A percentile compares a stretch with the other conserved stretches of the same genome.
Conservation (phyloP, 148 eudicot species). For the Hydrangea macrophylla region DNA sequence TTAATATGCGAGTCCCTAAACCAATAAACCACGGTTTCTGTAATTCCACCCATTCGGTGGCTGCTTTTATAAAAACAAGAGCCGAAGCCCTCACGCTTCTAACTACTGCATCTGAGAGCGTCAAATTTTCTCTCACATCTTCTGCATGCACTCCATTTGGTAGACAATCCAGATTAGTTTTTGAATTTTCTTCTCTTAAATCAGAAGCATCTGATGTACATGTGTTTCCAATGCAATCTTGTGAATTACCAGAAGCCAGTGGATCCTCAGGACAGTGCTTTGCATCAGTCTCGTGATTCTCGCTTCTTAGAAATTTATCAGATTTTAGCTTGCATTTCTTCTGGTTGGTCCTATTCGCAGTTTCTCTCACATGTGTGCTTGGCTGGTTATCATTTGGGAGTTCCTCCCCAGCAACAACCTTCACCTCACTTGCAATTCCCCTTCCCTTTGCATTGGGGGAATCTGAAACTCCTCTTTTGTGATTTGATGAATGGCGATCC, state of each 20-base stretch:
- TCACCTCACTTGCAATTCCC: constrained; percentile 26
- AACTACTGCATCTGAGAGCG: constrained; percentile 29
- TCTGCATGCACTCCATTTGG: constrained; percentile 31
- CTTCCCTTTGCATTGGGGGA: constrained; percentile 31
- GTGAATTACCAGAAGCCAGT: constrained; percentile 17
- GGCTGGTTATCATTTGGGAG: constrained; percentile 31
- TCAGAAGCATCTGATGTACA: constrained; percentile 29
- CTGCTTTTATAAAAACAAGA: constrained; percentile 40
- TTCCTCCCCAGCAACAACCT: constrained; percentile 37
- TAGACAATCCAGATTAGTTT: constrained; percentile 21
- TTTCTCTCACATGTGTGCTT: constrained; percentile 24
- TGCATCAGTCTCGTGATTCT: constrained; percentile 32
- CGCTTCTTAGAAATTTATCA: constrained; percentile 29
- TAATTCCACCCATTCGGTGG: constrained; percentile 61
- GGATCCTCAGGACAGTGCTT: constrained; percentile 25
- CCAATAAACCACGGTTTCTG: constrained; percentile 43
- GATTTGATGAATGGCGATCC: constrained; percentile 41
- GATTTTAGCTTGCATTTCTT: constrained; percentile 53
- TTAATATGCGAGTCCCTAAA: constrained; percentile 28
- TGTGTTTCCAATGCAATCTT: constrained; percentile 17
- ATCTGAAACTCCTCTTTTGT: constrained; percentile 51
- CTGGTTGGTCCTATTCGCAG: constrained; percentile 25
- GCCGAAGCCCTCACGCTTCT: constrained; percentile 40
- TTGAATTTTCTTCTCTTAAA: constrained; percentile 33
- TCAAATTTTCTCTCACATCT: constrained; percentile 29